Conservation (phyloP, 1,284 basidiomycete genomes). For the Boletus mariae region DNA sequence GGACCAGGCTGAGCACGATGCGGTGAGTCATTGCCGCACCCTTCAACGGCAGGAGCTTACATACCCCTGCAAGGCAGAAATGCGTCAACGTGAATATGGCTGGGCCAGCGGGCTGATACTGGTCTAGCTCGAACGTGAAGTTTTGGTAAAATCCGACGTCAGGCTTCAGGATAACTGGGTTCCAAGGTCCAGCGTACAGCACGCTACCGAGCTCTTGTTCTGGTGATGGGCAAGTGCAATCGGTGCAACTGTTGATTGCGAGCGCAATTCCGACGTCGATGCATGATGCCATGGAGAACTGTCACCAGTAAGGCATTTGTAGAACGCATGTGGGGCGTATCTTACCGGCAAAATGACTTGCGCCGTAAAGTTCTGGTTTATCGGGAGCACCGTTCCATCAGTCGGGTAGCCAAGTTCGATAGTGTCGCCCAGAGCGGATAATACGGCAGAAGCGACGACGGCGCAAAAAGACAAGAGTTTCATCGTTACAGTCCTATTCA, state of each 20-base stretch:
- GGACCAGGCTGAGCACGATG: conserved; percentile 5
- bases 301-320: background rate
- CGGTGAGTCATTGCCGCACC: background rate
- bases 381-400: conserved; percentile 15
- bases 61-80: conserved; percentile 18
- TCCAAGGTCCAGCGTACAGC: conserved; percentile 21
- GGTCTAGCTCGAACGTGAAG: conserved; percentile 15
- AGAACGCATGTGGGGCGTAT: background rate
- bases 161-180: conserved; percentile 2
- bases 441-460: conserved; percentile 1
- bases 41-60: background rate
- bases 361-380: conserved; percentile 14
- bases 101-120: conserved; percentile 11
- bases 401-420: conserved; percentile 22
- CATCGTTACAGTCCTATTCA: background rate
- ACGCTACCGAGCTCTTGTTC: conserved; percentile 14
- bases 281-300: conserved; percentile 17
- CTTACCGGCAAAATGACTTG: conserved; percentile 17
- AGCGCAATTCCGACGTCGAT: conserved; percentile 21
- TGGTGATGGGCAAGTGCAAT: conserved; percentile 13
- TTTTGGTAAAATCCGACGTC: conserved; percentile 21
- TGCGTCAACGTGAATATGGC: conserved; percentile 21
- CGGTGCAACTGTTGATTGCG: conserved; percentile 12
- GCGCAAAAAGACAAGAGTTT: conserved; percentile 1
- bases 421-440: conserved; percentile 13